These are phyloP conservation scores for Yamadazyma pseudoaaseri DNA, from an alignment of 1,139 yeast genomes.

Conservation along the genomic window DNA sequence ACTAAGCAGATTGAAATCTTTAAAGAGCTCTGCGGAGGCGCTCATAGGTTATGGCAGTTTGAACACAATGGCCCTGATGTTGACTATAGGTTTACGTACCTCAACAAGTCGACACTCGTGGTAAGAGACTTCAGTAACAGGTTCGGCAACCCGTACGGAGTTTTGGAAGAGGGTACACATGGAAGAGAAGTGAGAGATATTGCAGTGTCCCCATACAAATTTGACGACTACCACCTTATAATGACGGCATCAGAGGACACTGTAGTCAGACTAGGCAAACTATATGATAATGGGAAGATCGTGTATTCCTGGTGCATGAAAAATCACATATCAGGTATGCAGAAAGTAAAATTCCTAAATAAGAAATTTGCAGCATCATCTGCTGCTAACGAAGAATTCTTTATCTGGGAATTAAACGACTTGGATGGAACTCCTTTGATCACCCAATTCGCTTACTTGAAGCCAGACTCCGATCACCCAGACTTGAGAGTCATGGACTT, in stretches of 20 bases:
- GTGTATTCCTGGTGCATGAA: conserved; percentile 61
- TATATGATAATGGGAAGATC: conserved; percentile 42
- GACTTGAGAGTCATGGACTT: conserved; percentile 91
- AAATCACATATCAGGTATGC: conserved; percentile 87
- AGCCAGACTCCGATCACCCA: conserved; percentile 56
- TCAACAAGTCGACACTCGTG: conserved; percentile 51
- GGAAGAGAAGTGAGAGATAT: conserved; percentile 84
- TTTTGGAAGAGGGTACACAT: conserved; percentile 64
- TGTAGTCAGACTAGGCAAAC: conserved; percentile 56
- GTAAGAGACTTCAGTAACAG: conserved; percentile 25
- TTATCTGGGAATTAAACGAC: conserved; percentile 64
- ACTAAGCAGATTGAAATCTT: conserved; percentile 68
- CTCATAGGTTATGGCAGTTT: conserved; percentile 78
- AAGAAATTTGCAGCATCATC: conserved; percentile 52
- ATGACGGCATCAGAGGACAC: conserved; percentile 92
- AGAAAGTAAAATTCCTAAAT: conserved; percentile 63
- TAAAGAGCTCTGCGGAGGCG: conserved; percentile 84
- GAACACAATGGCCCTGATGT: conserved; percentile 10
- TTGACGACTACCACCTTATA: conserved; percentile 34
- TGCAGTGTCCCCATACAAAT: conserved; percentile 37
- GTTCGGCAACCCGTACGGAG: conserved; percentile 23
- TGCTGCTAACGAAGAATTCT: conserved; percentile 89
- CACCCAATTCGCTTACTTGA: conserved; percentile 43
- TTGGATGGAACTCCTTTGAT: conserved; percentile 41
- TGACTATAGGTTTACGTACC: conserved; percentile 44